These are phyloP conservation scores for Leptoxyphium fumago DNA, from an alignment of 2,329 filamentous ascomycete genomes.

Conservation along the genomic window DNA sequence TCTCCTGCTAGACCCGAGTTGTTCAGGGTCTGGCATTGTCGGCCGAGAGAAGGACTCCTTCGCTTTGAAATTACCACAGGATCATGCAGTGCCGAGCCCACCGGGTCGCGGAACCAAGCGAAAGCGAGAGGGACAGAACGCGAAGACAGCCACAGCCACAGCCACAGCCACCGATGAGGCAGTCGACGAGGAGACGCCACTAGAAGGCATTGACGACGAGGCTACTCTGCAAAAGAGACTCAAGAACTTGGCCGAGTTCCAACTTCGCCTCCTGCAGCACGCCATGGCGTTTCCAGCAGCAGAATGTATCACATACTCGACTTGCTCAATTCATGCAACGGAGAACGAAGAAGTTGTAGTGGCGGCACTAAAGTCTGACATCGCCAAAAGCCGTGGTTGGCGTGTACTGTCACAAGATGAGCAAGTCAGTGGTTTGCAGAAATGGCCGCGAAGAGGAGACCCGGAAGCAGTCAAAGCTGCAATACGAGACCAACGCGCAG, in stretches of 20 bases:
- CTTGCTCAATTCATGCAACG: conserved; percentile 72
- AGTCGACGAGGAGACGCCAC: conserved; percentile 24
- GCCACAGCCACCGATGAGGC: conserved; percentile 11
- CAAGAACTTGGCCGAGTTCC: conserved; percentile 61
- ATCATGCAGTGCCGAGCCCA: not conserved
- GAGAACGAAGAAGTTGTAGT: conserved; percentile 84
- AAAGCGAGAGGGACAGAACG: conserved; percentile 11
- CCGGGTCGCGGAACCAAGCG: conserved; percentile 15
- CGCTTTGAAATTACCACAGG: conserved; percentile 43
- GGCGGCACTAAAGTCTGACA: conserved; percentile 50
- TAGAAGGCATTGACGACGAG: conserved; percentile 30
- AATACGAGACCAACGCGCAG: conserved; percentile 13
- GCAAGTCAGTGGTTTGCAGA: conserved; percentile 61
- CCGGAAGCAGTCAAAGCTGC: conserved; percentile 23
- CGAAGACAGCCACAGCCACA: conserved; percentile 1
- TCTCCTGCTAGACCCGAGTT: conserved; percentile 81
- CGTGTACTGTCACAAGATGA: conserved; percentile 53
- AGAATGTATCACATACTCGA: conserved; percentile 72
- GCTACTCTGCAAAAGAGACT: conserved; percentile 48
- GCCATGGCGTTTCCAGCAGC: conserved; percentile 70
- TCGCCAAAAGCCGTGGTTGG: conserved; percentile 60
- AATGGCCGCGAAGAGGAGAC: conserved; percentile 51
- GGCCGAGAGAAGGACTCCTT: conserved; percentile 64
- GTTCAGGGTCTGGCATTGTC: conserved; percentile 88
- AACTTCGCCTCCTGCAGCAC: conserved; percentile 67